phyloP scores from a whole-genome alignment of 169 alveolate genomes.

The Plasmodium knowlesi region DNA sequence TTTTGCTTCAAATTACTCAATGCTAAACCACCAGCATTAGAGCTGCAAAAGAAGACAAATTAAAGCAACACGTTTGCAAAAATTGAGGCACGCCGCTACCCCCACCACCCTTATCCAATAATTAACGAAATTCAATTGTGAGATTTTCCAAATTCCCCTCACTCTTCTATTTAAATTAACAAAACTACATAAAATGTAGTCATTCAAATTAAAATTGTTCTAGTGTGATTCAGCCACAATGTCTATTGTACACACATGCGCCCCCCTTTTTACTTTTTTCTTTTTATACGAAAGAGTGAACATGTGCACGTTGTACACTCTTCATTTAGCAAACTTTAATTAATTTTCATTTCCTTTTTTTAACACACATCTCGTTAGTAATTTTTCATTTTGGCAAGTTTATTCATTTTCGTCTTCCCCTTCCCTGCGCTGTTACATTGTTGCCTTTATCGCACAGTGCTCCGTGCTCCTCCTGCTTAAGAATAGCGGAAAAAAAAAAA shows the following conservation, averaged over 20 bases:
- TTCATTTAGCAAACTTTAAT: constrained; percentile 32
- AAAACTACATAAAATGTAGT: background rate
- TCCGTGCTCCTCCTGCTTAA: background rate
- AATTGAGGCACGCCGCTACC: background rate
- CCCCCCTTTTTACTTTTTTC: background rate
- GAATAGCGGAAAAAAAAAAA: constrained; percentile 30
- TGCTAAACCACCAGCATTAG: background rate
- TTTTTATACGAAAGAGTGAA: background rate
- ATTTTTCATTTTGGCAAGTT: constrained; percentile 10
- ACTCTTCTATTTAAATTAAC: constrained; percentile 16
- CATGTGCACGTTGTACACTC: background rate
- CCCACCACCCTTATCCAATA: constrained; percentile 4
- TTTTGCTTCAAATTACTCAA: background rate
- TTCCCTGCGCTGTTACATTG: background rate
- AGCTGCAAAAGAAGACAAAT: constrained; percentile 17
- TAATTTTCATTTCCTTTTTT: constrained; percentile 8
- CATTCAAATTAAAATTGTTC: constrained; percentile 11
- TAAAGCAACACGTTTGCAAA: constrained; percentile 1
- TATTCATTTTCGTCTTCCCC: background rate
- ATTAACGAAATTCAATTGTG: constrained; percentile 28
- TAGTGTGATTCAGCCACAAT: background rate
- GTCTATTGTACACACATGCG: background rate
- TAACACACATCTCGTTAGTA: constrained; percentile 2
- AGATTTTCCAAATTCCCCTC: background rate
- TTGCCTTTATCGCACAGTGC: background rate